Evolutionary conservation across 2,329 filamentous ascomycete genomes (phyloP).

Genomic region (Ascochyta pisi): DNA sequence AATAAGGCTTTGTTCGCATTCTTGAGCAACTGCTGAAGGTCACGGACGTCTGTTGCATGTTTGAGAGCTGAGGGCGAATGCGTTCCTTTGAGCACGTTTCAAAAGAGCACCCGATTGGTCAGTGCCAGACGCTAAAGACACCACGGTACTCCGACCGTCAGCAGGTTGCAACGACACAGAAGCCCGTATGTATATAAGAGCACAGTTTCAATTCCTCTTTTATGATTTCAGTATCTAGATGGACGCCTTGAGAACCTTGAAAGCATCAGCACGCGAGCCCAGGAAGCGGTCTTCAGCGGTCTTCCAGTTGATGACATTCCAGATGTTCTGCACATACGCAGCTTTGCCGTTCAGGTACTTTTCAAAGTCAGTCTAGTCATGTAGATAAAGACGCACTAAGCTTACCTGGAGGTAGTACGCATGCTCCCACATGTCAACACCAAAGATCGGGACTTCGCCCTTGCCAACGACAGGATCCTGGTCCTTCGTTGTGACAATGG

Average conservation of each 20-base stretch:
- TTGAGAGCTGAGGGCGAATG: slow-evolving; percentile 31
- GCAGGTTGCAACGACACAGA: neutral
- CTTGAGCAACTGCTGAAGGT: neutral
- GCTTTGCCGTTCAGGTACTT: slow-evolving; percentile 79
- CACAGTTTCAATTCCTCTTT: neutral
- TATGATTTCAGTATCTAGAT: slow-evolving; percentile 22
- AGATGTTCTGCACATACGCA: slow-evolving; percentile 77
- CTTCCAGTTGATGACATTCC: slow-evolving; percentile 81
- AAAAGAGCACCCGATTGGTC: slow-evolving; percentile 40
- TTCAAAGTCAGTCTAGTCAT: slow-evolving; percentile 6
- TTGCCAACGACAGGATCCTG: slow-evolving; percentile 76
- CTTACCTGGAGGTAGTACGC: slow-evolving; percentile 82
- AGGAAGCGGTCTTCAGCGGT: slow-evolving; percentile 69
- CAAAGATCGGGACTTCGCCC: slow-evolving; percentile 71
- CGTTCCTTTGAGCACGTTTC: slow-evolving; percentile 49
- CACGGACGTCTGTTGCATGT: neutral
- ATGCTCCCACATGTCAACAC: slow-evolving; percentile 93
- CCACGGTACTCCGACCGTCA: slow-evolving; percentile 28
- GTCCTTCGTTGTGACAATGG: slow-evolving; percentile 83
- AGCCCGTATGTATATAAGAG: neutral
- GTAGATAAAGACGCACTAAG: neutral
- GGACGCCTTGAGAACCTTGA: slow-evolving; percentile 48
- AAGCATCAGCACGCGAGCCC: slow-evolving; percentile 51
- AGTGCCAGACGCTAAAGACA: slow-evolving; percentile 19
- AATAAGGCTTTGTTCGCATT: neutral